phyloP scores from a whole-genome alignment of 23 red algal species.

The Gracilariopsis chorda region DNA sequence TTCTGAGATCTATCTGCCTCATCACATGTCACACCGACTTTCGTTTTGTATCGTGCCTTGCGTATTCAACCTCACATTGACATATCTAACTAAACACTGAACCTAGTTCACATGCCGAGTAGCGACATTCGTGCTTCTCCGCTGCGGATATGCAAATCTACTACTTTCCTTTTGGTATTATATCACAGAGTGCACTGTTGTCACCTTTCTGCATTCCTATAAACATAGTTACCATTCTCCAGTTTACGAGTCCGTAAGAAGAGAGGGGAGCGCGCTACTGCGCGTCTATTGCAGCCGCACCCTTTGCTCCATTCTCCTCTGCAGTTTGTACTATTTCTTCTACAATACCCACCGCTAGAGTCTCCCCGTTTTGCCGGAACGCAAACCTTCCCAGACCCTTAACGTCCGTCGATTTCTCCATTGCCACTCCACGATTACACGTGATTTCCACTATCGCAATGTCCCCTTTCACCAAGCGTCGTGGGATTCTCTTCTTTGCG shows the following conservation, averaged over 20 bases:
- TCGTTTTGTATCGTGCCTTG: no score
- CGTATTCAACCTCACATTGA: not conserved
- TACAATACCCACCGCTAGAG: conserved; percentile 65
- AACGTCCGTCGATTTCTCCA: conserved; percentile 44
- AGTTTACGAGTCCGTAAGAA: not conserved
- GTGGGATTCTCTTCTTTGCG: conserved; percentile 26
- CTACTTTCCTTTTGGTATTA: conserved; percentile 4
- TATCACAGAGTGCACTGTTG: not conserved
- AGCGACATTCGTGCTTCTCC: no score
- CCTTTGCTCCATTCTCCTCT: not conserved
- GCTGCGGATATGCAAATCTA: no score
- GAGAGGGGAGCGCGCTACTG: no score
- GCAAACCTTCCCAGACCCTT: conserved; percentile 56
- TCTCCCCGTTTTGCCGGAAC: conserved; percentile 41
- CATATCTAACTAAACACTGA: conserved; percentile 17
- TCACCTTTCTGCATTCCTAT: conserved; percentile 12
- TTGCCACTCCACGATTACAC: conserved; percentile 31
- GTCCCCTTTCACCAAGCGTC: conserved; percentile 50
- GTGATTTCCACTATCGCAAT: conserved; percentile 58
- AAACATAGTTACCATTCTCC: not conserved
- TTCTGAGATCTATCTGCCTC: conserved; percentile 18
- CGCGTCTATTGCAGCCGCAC: not conserved
- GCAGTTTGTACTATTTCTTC: conserved; percentile 15
- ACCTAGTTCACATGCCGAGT: no score
- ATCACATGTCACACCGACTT: not conserved